Evolutionary conservation across 2,329 filamentous ascomycete genomes (phyloP), one percentile per base, ranked within the genome.

Genomic region (Epichloe sibirici): DNA sequence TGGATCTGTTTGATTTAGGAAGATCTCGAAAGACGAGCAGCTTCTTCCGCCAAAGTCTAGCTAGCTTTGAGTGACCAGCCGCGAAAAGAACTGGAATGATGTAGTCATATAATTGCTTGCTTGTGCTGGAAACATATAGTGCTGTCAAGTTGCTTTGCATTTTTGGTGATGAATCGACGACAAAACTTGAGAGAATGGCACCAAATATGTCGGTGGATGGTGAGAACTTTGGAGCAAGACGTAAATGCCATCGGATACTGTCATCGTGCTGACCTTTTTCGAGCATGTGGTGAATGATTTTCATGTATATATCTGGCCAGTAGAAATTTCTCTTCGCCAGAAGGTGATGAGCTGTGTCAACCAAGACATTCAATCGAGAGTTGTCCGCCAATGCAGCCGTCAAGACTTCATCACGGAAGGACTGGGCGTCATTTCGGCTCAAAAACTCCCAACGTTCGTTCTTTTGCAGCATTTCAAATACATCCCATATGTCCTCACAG

Each of bases 281-380:
- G 5, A 81, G 63, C 46, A 73, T 71, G 56, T 66, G 65, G 21
- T 69, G 63, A 17, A 81, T 58, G 12, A 74, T 58, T n/a, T 66
- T 73, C n/a, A 63, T 61, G 57, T 81, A 79, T 2, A 79, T 61
- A 12, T 69, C 60, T 2, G 77, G 77, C 77, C 76, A 81, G 42
- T 61, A 62, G 12, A 69, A 69, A 34, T 61, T 57, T 48, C 71
- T 64, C 2, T 65, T 55, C 3, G 64, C 59, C 34, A 63, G 61
- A 52, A 80, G 70, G 62, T 59, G 47, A 38, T 61, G 53, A 4
- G 62, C 65, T 28, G 60, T 56, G n/a, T 53, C 46, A 49, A 66
- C 58, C 40, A 68, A 53, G 23, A 57, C 46, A 9, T 56, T 51
- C 48, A 67, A 59, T 38, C 62, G 60, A 11, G 47, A 51, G 35